Evolutionary conservation across 1,284 basidiomycete genomes (phyloP).

Genomic region (Xerocomus minutiporus): DNA sequence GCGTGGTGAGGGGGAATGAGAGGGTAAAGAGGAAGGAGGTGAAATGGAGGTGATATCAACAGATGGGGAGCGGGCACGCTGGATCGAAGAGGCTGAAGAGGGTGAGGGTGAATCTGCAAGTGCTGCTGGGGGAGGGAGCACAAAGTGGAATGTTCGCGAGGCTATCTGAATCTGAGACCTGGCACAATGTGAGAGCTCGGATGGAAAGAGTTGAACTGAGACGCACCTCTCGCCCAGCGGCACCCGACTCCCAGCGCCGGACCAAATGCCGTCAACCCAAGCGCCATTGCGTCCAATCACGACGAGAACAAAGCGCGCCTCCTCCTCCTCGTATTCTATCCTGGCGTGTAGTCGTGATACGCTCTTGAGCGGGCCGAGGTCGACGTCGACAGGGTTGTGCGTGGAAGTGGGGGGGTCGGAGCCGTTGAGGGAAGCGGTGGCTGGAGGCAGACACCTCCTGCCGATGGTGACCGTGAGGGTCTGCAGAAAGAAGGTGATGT

Average conservation of each 20-base stretch:
- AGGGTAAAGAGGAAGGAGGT: constrained; percentile 72
- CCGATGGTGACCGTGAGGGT: constrained; percentile 79
- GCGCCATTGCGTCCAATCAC: constrained; percentile 95
- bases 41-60: constrained; percentile 78
- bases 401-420: constrained; percentile 27
- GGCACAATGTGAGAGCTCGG: constrained; percentile 9
- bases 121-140: constrained; percentile 72
- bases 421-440: constrained; percentile 53
- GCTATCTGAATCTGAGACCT: constrained; percentile 99
- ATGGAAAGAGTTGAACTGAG: constrained; percentile 4
- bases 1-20: constrained; percentile 62
- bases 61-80: constrained; percentile 61
- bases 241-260: constrained; percentile 81
- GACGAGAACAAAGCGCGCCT: constrained; percentile 85
- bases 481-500: constrained; percentile 86
- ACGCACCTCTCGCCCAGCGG: constrained; percentile 77
- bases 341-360: constrained; percentile 94
- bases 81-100: constrained; percentile 60
- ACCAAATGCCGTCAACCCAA: constrained; percentile 97
- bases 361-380: constrained; percentile 94
- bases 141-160: constrained; percentile 95
- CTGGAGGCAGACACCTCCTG: constrained; percentile 59
- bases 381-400: constrained; percentile 75
- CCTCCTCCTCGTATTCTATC: constrained; percentile 87
- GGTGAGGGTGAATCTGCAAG: constrained; percentile 74